Conservation (phyloP, 768 basidiomycete genomes). For the Porphyrellus cyaneotinctus region DNA sequence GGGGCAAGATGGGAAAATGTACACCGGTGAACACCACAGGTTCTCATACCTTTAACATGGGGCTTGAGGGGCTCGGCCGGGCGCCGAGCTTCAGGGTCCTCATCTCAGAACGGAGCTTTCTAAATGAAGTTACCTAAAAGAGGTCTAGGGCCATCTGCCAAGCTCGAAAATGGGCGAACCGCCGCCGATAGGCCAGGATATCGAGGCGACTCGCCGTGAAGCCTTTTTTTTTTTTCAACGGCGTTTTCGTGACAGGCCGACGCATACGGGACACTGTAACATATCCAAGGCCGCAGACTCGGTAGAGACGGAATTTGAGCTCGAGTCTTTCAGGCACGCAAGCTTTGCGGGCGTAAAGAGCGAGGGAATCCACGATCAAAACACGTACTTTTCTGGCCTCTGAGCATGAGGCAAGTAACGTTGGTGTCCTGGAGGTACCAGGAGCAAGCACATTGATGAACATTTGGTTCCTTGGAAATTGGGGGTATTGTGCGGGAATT, state of each 20-base stretch:
- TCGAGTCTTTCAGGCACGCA: neutral
- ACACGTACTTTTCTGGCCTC: neutral
- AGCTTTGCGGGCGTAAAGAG: neutral
- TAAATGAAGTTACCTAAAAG: conserved; percentile 12
- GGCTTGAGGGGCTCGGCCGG: neutral
- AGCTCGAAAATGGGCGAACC: neutral
- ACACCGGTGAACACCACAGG: neutral
- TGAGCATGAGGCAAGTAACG: neutral
- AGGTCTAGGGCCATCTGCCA: neutral
- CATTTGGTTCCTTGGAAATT: neutral
- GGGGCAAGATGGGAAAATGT: neutral
- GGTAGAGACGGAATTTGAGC: neutral
- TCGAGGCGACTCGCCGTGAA: neutral
- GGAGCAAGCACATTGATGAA: neutral
- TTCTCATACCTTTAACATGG: conserved; percentile 15
- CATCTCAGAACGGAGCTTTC: neutral
- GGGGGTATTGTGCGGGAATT: neutral
- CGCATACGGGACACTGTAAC: neutral
- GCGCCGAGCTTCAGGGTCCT: neutral
- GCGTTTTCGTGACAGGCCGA: neutral
- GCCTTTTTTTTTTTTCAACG: neutral
- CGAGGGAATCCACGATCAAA: neutral
- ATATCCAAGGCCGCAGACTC: too few relatives aligned
- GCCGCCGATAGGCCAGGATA: neutral
- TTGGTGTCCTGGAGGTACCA: neutral